Conservation (phyloP, 1,284 basidiomycete species). For the Cutaneotrichosporon arboriforme region DNA sequence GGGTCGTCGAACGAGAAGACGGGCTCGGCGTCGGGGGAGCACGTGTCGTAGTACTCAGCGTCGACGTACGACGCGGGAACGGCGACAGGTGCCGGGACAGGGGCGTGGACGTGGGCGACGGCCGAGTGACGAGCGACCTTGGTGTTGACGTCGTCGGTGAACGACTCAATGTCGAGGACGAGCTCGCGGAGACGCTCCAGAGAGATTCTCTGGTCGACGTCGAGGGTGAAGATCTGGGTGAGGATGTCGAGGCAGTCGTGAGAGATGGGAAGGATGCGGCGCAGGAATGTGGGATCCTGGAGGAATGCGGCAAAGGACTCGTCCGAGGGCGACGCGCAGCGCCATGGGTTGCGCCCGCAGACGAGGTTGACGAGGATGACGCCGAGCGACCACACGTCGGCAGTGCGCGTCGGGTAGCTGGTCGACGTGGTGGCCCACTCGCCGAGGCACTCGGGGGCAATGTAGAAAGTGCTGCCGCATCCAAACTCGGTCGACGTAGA, state of each 20-base stretch:
- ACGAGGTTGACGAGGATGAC: slow-evolving; percentile 88
- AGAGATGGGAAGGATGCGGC: slow-evolving; percentile 62
- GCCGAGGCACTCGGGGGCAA: slow-evolving; percentile 78
- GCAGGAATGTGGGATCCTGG: slow-evolving; percentile 62
- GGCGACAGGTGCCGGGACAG: slow-evolving; percentile 23
- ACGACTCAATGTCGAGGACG: slow-evolving; percentile 58
- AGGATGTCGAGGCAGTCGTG: slow-evolving; percentile 51
- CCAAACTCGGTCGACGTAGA: slow-evolving; percentile 83
- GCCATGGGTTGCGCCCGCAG: slow-evolving; percentile 83
- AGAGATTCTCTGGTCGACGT: slow-evolving; percentile 55
- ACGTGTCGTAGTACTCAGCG: slow-evolving; percentile 17
- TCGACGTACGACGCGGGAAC: slow-evolving; percentile 16
- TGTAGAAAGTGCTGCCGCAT: slow-evolving; percentile 52
- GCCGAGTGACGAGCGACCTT: slow-evolving; percentile 43
- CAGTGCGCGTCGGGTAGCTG: slow-evolving; percentile 64
- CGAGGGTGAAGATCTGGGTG: slow-evolving; percentile 58
- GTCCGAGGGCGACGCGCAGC: slow-evolving; percentile 64
- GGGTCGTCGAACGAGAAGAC: slow-evolving; percentile 35
- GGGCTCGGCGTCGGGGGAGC: slow-evolving; percentile 25
- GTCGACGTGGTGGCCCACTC: slow-evolving; percentile 51
- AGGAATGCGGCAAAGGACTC: slow-evolving; percentile 66
- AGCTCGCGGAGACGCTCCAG: slow-evolving; percentile 60
- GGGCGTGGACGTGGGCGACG: slow-evolving; percentile 51
- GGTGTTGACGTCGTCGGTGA: slow-evolving; percentile 61
- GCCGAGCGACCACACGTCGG: slow-evolving; percentile 90